Base-by-base conservation (phyloP, 495 filamentous ascomycete genomes). In the Trichoderma gamsii region DNA sequence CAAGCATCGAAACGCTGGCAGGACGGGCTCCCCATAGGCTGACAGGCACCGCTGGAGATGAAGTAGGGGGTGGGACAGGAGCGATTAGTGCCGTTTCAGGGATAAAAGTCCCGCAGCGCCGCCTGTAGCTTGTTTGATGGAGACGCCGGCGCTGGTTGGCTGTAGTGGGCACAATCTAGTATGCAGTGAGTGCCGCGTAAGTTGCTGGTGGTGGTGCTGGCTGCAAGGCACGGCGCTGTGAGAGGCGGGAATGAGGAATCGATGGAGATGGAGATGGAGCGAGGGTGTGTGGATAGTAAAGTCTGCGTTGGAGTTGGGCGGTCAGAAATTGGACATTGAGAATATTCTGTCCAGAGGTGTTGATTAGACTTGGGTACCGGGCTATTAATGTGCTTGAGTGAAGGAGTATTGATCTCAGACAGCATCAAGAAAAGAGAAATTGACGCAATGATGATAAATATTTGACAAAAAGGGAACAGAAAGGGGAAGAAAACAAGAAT, bases 121-220 rank as follows among this genome's bases (percentile, higher is more conserved):
- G 56, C 41, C 43, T 32, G 65, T 25, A 66, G 65, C 65, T 66
- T 66, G 65, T 66, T 66, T 66, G 43, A 66, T 66, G 65, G 65
- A 51, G 65, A 44, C 43, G 41, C 27, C 27, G 41, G 65, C 43
- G 27, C 41, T 66, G 41, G 65, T 66, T 66, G 65, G 65, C 23
- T 29, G 56, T 49, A 49, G 44, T 4, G 27, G 52, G 9, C 56
- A 29, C 13, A 27, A 61, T 23, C 2, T 29, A 29, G 12, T 25
- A n/a, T 13, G 51, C 51, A 56, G 51, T 29, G 16, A 25, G 51
- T 38, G 35, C 35, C 35, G 35, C 35, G 35, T 38, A 38, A 38
- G 35, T 38, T 38, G 35, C 35, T 38, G n/a, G 21, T n/a, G n/a
- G 4, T 23, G 52, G 15, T 15, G 21, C 12, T 9, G 52, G 27